phyloP scores from a whole-genome alignment of 768 basidiomycete species.

The Mycena rebaudengoi region DNA sequence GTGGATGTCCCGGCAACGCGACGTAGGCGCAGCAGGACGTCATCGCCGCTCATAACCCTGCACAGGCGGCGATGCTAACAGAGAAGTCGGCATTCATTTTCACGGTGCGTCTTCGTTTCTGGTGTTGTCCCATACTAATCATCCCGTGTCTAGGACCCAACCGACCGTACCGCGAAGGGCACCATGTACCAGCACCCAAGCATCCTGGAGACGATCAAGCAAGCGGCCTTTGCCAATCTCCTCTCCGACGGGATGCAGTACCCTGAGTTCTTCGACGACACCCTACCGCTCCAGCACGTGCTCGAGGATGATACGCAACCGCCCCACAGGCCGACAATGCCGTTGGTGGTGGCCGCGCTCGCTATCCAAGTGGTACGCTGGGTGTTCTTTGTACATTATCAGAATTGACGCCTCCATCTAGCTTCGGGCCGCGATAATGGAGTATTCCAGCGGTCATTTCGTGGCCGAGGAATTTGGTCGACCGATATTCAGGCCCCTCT shows the following conservation, averaged over 20 bases:
- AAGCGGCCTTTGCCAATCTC: not conserved
- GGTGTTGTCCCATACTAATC: not conserved
- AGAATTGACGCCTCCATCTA: not conserved
- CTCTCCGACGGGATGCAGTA: conserved; percentile 1
- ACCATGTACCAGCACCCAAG: not conserved
- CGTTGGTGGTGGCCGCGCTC: not conserved
- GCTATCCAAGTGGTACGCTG: not conserved
- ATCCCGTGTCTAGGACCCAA: not conserved
- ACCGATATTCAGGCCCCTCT: not conserved
- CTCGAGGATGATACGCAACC: not conserved
- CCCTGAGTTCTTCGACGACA: conserved; percentile 7
- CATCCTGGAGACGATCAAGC: not conserved
- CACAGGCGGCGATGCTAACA: not conserved
- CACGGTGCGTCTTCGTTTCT: not conserved
- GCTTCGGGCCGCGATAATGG: conserved; percentile 5
- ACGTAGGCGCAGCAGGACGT: not conserved
- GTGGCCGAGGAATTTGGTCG: not conserved
- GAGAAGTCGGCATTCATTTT: conserved; percentile 4
- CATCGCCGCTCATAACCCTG: not conserved
- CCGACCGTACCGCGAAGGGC: not conserved
- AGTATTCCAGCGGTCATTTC: conserved; percentile 5
- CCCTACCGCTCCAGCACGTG: not conserved
- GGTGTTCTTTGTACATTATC: not conserved
- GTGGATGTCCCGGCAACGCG: not conserved
- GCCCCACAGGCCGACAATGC: not conserved